Base-by-base conservation (phyloP, 768 basidiomycete species). In the Guyanaporus albipodus region DNA sequence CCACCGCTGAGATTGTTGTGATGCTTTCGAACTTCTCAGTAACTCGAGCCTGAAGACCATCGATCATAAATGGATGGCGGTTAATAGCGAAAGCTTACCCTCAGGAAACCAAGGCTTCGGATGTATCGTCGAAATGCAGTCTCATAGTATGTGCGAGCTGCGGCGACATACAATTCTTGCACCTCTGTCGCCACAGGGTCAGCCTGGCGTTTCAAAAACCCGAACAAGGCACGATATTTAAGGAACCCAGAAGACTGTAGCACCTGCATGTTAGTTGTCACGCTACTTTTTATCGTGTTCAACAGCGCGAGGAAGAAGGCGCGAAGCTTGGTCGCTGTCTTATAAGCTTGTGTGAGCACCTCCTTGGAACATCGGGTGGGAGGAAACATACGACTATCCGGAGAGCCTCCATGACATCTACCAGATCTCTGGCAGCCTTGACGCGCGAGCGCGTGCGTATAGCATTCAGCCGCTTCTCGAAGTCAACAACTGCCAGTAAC, bases 51-150 rank as follows among this genome's bases (percentile, higher is more conserved):
- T 93, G 48, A 21, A 40, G 40, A 37, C 38, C 18, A 29, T 44
- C 22, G 38, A 41, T 50, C 18, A 37, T 1, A 21, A 33, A 32
- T 32, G 38, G 19, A 24, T 24, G 4, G 5, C 18, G 6, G 18
- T 34, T 3, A 23, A 42, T 41, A 37, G 42, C 11, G 17, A 27
- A 41, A 52, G 19, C 70, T 39, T 35, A 87, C 87, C 75, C 87
- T 89, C 42, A 98, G 76, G 67, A 75, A 81, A 28, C 82, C 79
- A 38, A 99, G 71, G 60, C 84, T 86, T 36, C 96, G 75, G 19
- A 83, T 77, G 63, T 98, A 99, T 34, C 96, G 73, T 51, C 96
- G 73, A 63, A 97, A 94, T 1, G 87, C 91, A 18, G 96, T 98
- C 69, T 99, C 96, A 49, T 92, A 97, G 64, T 96, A 99, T 18